Conservation (phyloP, 2,329 filamentous ascomycete genomes). For the Arthrobotrys conoides region DNA sequence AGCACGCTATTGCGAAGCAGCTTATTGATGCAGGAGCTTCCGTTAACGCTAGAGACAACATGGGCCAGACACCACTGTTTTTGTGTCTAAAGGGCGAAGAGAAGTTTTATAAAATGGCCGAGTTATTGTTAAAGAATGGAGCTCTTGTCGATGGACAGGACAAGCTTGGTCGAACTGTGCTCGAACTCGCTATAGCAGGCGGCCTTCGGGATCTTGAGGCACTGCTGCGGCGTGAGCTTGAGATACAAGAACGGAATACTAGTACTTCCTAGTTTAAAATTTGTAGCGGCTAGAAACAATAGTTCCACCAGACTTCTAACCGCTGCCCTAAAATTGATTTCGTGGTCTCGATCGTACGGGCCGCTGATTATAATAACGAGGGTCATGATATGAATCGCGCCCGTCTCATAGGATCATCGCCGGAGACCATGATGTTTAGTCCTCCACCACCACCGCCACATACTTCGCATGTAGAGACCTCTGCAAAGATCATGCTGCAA, state of each 20-base stretch:
- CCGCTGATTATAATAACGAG: too few relatives aligned
- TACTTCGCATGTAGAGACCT: not conserved
- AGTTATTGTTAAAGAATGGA: conserved; percentile 28
- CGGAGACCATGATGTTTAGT: not conserved
- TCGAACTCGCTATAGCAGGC: conserved; percentile 8
- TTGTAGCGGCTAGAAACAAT: not conserved
- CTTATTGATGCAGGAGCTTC: conserved; percentile 41
- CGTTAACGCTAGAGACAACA: conserved; percentile 22
- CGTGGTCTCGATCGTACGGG: too few relatives aligned
- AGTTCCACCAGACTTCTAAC: not conserved
- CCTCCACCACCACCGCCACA: conserved; percentile 7
- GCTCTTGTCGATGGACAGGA: conserved; percentile 22
- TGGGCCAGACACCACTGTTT: conserved; percentile 35
- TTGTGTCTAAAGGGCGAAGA: conserved; percentile 17
- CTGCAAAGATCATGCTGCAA: not conserved
- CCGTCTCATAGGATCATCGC: not conserved
- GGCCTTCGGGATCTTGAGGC: conserved; percentile 8
- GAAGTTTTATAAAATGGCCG: conserved; percentile 24
- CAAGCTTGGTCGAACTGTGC: conserved; percentile 8
- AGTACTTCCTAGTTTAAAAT: not conserved
- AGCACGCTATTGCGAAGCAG: conserved; percentile 16
- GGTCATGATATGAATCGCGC: too few relatives aligned
- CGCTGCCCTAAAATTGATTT: too few relatives aligned
- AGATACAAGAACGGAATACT: not conserved
- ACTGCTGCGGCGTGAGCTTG: conserved; percentile 6